Evolutionary conservation across 169 alveolate species (phyloP).

Genomic region (Cryptosporidium canis): DNA sequence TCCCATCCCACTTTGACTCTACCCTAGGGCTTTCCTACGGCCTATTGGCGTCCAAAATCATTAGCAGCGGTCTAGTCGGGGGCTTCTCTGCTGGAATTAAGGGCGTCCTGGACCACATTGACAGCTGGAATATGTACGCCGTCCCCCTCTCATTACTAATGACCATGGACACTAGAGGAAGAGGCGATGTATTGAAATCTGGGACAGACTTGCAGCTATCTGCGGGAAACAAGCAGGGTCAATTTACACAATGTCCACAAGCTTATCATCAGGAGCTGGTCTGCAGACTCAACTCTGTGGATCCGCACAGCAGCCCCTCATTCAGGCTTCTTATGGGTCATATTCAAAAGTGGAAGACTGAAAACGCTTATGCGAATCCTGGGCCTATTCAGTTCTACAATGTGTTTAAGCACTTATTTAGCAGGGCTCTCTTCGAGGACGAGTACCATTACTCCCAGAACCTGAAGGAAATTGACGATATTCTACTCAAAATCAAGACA

Average conservation of each 20-base stretch:
- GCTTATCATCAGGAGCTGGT: neutral
- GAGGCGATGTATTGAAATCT: constrained; percentile 56
- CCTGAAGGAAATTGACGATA: constrained; percentile 86
- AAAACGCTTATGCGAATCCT: constrained; percentile 93
- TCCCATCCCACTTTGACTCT: constrained; percentile 95
- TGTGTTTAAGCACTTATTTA: constrained; percentile 81
- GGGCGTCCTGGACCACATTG: constrained; percentile 1
- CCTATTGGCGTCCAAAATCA: constrained; percentile 24
- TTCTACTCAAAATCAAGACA: constrained; percentile 81
- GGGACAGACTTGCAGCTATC: constrained; percentile 81
- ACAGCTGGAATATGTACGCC: constrained; percentile 57
- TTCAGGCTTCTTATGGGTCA: constrained; percentile 78
- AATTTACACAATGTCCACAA: constrained; percentile 83
- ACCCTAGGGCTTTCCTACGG: constrained; percentile 93
- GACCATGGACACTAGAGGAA: neutral
- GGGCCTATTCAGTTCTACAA: constrained; percentile 95
- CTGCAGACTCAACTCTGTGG: constrained; percentile 12
- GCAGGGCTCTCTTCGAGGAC: constrained; percentile 85
- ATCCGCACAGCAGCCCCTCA: neutral
- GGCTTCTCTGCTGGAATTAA: constrained; percentile 48
- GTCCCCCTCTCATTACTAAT: constrained; percentile 26
- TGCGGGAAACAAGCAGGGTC: constrained; percentile 1
- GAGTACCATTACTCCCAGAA: constrained; percentile 87
- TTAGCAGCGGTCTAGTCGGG: constrained; percentile 24
- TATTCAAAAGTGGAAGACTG: constrained; percentile 88